These are phyloP conservation scores for Sanghuangporus baumii DNA, from an alignment of 1,284 basidiomycete species.

Conservation along the genomic window DNA sequence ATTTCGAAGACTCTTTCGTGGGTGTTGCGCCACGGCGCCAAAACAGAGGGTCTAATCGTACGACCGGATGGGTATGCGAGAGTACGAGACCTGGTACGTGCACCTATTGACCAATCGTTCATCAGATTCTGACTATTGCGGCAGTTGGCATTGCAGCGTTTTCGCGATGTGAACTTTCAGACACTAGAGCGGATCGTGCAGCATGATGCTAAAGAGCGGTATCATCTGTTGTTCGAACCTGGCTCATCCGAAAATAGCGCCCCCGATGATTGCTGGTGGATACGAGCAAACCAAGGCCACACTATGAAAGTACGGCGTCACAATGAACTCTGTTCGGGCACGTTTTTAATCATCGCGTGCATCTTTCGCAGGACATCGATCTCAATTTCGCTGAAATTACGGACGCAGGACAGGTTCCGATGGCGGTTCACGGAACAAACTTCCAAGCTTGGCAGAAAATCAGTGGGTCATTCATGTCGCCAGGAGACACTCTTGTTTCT, in stretches of 20 bases:
- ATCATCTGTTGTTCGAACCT: conserved; percentile 57
- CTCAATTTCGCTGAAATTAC: conserved; percentile 64
- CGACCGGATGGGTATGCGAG: conserved; percentile 62
- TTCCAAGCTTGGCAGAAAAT: conserved; percentile 66
- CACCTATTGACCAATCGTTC: conserved; percentile 1
- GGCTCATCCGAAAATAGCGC: conserved; percentile 21
- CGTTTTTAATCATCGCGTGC: not conserved
- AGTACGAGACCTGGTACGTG: conserved; percentile 54
- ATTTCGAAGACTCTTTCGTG: conserved; percentile 62
- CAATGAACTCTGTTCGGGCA: not conserved
- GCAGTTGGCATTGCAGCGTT: conserved; percentile 49
- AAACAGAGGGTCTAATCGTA: conserved; percentile 51
- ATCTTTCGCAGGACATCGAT: conserved; percentile 45
- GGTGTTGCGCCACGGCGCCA: conserved; percentile 67
- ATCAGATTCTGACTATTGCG: not conserved
- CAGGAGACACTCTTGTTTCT: not conserved
- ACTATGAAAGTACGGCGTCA: conserved; percentile 58
- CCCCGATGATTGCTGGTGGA: conserved; percentile 60
- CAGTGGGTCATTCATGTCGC: conserved; percentile 35
- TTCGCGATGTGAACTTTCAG: conserved; percentile 47
- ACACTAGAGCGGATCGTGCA: conserved; percentile 68
- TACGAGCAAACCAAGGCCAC: conserved; percentile 94
- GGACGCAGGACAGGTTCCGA: conserved; percentile 57
- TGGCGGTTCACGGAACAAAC: conserved; percentile 79
- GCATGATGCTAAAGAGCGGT: conserved; percentile 75